A percentile compares a stretch with the other conserved stretches of the same genome.
Evolutionary conservation across 768 basidiomycete genomes (phyloP).

Genomic region (Termitomyces sp.): DNA sequence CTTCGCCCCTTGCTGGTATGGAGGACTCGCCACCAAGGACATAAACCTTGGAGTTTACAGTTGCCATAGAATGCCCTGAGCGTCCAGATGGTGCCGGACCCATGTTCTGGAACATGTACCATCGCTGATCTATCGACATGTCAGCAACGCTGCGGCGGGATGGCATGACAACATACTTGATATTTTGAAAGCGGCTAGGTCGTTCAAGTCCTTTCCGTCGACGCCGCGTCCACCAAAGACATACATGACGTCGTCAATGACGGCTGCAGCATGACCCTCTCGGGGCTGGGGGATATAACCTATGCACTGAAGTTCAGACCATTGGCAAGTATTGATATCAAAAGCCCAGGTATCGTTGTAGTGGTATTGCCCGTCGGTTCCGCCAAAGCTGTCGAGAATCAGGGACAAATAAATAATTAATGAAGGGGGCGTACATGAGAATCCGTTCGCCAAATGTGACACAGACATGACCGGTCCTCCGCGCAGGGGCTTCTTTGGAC

Average conservation of each 20-base stretch:
- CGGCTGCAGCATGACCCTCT: conserved; percentile 94
- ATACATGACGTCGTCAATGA: conserved; percentile 97
- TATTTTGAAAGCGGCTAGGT: conserved; percentile 96
- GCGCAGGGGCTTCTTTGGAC: conserved; percentile 62
- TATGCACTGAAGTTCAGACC: conserved; percentile 93
- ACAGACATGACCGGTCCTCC: conserved; percentile 89
- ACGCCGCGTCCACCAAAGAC: conserved; percentile 97
- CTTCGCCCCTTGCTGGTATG: conserved; percentile 67
- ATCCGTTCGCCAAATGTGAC: conserved; percentile 81
- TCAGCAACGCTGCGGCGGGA: conserved; percentile 1
- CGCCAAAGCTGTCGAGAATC: conserved; percentile 69
- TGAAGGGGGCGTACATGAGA: conserved; percentile 56
- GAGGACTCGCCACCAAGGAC: conserved; percentile 95
- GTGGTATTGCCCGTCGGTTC: conserved; percentile 97
- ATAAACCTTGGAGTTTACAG: conserved; percentile 82
- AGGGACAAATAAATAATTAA: conserved; percentile 9
- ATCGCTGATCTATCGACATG: conserved; percentile 74
- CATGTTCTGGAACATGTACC: conserved; percentile 99
- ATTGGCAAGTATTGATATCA: conserved; percentile 72
- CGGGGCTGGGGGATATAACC: conserved; percentile 95
- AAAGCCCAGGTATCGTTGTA: conserved; percentile 99
- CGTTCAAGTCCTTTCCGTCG: conserved; percentile 92
- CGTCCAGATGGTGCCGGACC: conserved; percentile 90
- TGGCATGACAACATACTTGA: conserved; percentile 62
- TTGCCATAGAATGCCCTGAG: conserved; percentile 98